phyloP scores from a whole-genome alignment of 768 basidiomycete genomes.

The Porpolomopsis calyptriformis region DNA sequence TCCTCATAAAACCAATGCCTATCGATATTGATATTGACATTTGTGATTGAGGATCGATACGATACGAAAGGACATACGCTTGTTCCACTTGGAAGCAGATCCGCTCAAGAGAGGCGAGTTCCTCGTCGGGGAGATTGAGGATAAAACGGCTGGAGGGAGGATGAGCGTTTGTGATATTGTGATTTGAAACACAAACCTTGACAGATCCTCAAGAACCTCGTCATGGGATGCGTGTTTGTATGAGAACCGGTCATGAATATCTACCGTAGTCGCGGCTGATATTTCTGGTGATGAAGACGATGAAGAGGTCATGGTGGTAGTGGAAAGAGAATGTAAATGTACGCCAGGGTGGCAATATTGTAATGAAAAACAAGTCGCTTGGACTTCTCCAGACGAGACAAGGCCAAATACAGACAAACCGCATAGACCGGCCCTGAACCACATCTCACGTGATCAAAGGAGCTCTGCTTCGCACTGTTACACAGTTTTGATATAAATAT shows the following conservation, averaged over 20 bases:
- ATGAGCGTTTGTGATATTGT: constrained; percentile 9
- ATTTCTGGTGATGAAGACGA: constrained; percentile 75
- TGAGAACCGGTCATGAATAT: constrained; percentile 32
- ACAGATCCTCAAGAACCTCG: constrained; percentile 84
- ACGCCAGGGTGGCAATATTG: background rate
- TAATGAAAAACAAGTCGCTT: constrained; percentile 1
- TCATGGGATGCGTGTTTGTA: constrained; percentile 72
- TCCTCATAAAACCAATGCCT: constrained; percentile 99
- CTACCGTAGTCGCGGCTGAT: constrained; percentile 31
- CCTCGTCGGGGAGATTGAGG: constrained; percentile 89
- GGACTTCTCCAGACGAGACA: background rate
- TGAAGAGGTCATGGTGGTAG: constrained; percentile 54
- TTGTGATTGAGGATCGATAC: constrained; percentile 8
- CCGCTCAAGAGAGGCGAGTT: constrained; percentile 82
- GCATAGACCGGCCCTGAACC: background rate
- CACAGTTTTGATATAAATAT: too few relatives aligned
- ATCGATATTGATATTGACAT: constrained; percentile 10
- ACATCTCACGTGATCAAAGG: too few relatives aligned
- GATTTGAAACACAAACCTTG: constrained; percentile 46
- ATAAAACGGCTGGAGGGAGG: constrained; percentile 69
- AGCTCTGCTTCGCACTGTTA: too few relatives aligned
- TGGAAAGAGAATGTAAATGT: constrained; percentile 16
- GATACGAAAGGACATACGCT: constrained; percentile 54
- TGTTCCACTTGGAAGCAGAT: constrained; percentile 99
- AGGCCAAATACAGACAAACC: constrained; percentile 1